Percentiles rank a stretch among this genome's conserved stretches.
These are phyloP conservation scores for Pleurotus pulmonarius DNA, from an alignment of 768 basidiomycete species.

Conservation along the genomic window DNA sequence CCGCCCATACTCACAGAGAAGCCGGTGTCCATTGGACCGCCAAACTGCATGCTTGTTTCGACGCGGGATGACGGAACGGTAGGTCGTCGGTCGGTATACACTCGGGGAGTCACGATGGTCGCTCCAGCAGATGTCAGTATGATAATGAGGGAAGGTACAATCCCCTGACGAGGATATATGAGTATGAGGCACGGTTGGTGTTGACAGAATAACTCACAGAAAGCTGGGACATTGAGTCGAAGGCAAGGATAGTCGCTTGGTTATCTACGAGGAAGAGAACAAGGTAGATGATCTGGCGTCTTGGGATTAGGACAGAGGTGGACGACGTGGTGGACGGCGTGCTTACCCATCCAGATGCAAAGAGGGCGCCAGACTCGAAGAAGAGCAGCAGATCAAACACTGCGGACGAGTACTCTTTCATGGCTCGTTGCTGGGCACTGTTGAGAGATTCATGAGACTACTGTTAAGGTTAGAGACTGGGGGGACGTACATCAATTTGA, in stretches of 20 bases:
- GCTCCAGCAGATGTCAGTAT: background rate
- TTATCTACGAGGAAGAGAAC: conserved; percentile 2
- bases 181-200: background rate
- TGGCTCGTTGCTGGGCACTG: conserved; percentile 1
- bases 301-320: background rate
- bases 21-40: conserved; percentile 28
- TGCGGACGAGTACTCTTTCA: background rate
- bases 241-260: background rate
- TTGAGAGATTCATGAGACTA: background rate
- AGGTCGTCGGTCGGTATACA: conserved; percentile 4
- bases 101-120: conserved; percentile 1
- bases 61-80: background rate
- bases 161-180: background rate
- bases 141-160: conserved; percentile 1
- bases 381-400: background rate
- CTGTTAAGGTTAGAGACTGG: background rate
- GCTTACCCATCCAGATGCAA: background rate
- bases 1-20: conserved; percentile 4
- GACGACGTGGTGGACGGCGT: background rate
- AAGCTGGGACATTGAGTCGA: background rate
- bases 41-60: conserved; percentile 35
- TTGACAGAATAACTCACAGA: background rate
- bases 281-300: background rate
- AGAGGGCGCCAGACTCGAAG: conserved; percentile 1
- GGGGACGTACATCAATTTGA: background rate